Evolutionary conservation across 495 filamentous ascomycete genomes (phyloP).

Genomic region (Penicillium dipodomyicola): DNA sequence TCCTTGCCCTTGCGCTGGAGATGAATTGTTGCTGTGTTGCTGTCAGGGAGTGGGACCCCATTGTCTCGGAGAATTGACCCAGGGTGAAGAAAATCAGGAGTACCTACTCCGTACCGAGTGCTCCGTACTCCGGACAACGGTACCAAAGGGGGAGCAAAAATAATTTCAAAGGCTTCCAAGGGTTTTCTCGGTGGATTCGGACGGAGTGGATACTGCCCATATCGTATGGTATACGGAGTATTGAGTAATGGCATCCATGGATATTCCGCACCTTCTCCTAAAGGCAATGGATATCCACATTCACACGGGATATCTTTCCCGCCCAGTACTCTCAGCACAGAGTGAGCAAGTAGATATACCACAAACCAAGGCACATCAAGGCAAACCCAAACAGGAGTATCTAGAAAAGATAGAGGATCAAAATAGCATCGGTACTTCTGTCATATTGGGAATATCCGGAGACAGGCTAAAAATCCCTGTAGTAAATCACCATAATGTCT

Average conservation of each 20-base stretch:
- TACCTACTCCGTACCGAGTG: not conserved
- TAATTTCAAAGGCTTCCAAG: constrained; percentile 10
- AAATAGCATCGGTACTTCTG: constrained; percentile 9
- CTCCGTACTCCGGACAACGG: too few species aligned
- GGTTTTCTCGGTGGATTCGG: constrained; percentile 6
- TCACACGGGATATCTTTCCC: constrained; percentile 19
- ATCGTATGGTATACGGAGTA: too few species aligned
- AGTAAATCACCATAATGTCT: constrained; percentile 12
- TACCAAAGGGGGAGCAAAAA: not conserved
- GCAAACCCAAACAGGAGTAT: not conserved
- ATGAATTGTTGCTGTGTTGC: not conserved
- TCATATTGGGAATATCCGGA: not conserved
- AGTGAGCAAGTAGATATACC: not conserved
- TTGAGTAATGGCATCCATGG: not conserved
- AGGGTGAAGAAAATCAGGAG: not conserved
- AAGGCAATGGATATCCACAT: constrained; percentile 10
- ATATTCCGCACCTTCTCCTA: not conserved
- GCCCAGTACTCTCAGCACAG: not conserved
- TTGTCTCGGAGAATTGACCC: constrained; percentile 3
- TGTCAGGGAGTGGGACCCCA: not conserved
- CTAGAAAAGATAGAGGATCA: not conserved
- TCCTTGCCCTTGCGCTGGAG: not conserved
- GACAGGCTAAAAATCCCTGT: constrained; percentile 5
- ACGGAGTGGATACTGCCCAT: not conserved
- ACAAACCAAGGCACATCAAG: not conserved